Conservation (phyloP, 75 land plant genomes). For the Cunninghamia lanceolata region DNA sequence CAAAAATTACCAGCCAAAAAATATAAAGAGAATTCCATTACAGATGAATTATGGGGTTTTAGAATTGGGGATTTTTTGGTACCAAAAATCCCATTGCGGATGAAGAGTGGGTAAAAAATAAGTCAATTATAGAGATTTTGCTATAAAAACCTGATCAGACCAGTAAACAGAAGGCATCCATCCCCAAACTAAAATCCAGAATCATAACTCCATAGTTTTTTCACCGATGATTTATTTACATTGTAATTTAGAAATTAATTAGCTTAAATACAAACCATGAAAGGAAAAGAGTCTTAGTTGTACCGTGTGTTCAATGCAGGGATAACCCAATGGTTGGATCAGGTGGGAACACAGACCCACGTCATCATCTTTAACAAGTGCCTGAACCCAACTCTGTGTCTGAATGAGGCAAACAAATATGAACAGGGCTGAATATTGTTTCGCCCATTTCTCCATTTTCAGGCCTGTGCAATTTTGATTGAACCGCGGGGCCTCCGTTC, state of each 20-base stretch:
- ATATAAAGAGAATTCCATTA: not conserved
- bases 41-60: not conserved
- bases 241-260: not conserved
- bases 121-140: too few relatives aligned
- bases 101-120: not conserved
- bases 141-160: not conserved
- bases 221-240: not conserved
- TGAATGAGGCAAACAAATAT: not conserved
- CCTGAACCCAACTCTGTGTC: not conserved
- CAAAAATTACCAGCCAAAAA: not conserved
- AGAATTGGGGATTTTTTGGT: not conserved
- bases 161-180: not conserved
- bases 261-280: not conserved
- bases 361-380: not conserved
- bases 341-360: constrained; percentile 40
- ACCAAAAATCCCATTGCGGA: not conserved
- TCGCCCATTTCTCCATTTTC: not conserved
- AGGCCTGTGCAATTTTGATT: not conserved
- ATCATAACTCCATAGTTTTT: not conserved
- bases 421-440: not conserved
- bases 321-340: constrained; percentile 57
- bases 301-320: constrained; percentile 64
- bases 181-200: not conserved
- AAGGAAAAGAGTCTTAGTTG: not conserved
- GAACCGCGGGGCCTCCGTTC: too few relatives aligned